Base-by-base conservation (phyloP, 345 rosid genomes). In the Citrus medica region DNA sequence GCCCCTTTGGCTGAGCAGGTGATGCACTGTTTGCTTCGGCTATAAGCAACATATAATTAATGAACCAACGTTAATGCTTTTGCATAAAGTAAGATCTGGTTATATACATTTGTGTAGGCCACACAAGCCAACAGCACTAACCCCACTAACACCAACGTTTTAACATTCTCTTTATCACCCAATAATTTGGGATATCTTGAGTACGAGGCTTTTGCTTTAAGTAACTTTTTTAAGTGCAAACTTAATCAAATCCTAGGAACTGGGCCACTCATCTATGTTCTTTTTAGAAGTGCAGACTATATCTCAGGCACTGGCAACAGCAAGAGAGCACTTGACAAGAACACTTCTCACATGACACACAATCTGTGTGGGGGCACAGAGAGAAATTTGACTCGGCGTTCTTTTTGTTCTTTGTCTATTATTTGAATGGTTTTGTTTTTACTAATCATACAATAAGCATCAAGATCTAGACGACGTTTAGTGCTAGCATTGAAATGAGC, bases 1-100 rank as follows among this genome's bases (percentile, higher is more conserved):
- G 91, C 93, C 68, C 90, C 95, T 66, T 85, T 95, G 79, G 89
- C 98, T 28, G 98, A 95, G 82, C 98, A 95, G 98, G 98, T 95
- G 78, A 79, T 77, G 59, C 17, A 53, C 12, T 14, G 38, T 30
- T 67, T 12, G 12, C 22, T 14, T 63, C 65, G 53, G 21, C 27
- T 27, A 42, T 0, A 56, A 30, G 19, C 6, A 62, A 62, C 17
- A 7, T 32, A 16, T 4, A 28, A 28, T 33, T 10, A 7, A 27
- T 1, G n/a, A 19, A 9, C 19, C 9, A 37, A 2, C n/a, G 32
- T 28, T 65, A 14, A 37, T 73, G 56, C 4, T 73, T 21, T 14
- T n/a, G 32, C 19, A 37, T 55, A 6, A 33, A 55, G 48, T 72
- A 30, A 72, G 48, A 12, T 32, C 17, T 3, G 65, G 6, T 67